Conservation (phyloP, 441 rosid genomes). For the Gossypium armourianum region DNA sequence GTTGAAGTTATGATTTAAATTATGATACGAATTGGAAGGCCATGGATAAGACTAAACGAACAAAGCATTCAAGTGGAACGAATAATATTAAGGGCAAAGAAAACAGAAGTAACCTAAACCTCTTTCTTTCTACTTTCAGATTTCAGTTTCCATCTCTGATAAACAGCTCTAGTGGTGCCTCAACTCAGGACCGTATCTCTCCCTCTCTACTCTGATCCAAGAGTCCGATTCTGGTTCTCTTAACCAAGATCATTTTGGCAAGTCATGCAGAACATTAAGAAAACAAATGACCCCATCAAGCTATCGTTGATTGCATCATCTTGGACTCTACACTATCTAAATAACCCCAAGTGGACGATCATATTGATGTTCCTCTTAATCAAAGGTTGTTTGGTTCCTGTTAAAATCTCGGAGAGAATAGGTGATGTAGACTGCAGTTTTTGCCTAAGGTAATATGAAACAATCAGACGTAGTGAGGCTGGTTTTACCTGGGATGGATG, state of each 20-base stretch:
- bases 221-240: neutral
- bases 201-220: neutral
- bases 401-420: no score
- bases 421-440: no score
- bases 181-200: neutral
- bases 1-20: no score
- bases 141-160: neutral
- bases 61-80: no score
- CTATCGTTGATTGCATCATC: neutral
- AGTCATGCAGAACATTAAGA: neutral
- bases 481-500: no score
- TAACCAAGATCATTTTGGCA: neutral
- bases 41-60: no score
- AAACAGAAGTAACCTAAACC: neutral
- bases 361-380: neutral
- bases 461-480: no score
- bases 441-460: no score
- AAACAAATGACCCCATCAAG: neutral
- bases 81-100: no score
- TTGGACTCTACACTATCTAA: neutral
- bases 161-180: neutral
- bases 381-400: neutral
- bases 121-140: neutral
- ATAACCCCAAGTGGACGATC: neutral
- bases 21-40: no score